Conservation (phyloP, 257 asterid genomes). For the Scutellaria barbata region DNA sequence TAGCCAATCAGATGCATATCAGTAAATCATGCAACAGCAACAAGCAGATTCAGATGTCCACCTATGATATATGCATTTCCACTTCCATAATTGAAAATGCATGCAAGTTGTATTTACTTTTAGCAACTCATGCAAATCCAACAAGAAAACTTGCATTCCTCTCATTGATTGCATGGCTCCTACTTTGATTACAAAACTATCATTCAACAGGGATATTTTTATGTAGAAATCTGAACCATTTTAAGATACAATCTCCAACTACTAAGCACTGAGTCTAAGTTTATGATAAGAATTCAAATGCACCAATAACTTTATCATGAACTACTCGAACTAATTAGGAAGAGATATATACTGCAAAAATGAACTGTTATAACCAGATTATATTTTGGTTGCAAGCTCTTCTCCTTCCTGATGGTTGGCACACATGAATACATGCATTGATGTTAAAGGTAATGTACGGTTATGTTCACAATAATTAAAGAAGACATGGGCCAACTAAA, state of each 20-base stretch:
- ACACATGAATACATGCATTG: neutral
- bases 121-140: no score
- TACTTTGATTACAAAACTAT: no score
- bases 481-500: constrained; percentile 6
- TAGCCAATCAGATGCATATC: constrained; percentile 12
- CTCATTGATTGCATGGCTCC: no score
- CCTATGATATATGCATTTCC: neutral
- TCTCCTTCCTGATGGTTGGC: neutral
- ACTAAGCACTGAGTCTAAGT: neutral
- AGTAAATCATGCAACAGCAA: neutral
- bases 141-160: neutral
- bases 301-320: neutral
- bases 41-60: neutral
- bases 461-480: neutral
- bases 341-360: neutral
- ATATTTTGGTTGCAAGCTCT: neutral
- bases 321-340: neutral
- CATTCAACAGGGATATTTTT: neutral
- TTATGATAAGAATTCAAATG: neutral
- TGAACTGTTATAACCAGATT: neutral
- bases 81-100: neutral
- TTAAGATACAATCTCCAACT: constrained; percentile 7
- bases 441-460: neutral
- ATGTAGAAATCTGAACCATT: neutral
- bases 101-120: neutral